Evolutionary conservation across 2,329 filamentous ascomycete species (phyloP).

Genomic region (Ascocoryne sarcoides): DNA sequence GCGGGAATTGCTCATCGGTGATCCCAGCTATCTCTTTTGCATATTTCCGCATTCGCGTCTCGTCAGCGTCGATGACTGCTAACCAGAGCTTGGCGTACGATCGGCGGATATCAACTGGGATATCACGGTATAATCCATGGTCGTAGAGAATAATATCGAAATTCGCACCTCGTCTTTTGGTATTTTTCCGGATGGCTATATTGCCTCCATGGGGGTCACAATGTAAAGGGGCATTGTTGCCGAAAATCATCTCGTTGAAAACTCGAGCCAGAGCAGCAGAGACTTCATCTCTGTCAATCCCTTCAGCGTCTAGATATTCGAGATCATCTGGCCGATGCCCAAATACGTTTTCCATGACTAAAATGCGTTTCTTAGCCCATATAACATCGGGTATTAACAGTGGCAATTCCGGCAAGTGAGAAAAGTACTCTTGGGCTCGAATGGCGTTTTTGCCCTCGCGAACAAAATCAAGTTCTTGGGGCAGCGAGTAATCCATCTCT

Average conservation of each 20-base stretch:
- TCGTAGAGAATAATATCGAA: conserved; percentile 97
- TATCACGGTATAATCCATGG: conserved; percentile 92
- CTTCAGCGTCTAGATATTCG: conserved; percentile 71
- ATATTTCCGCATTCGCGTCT: conserved; percentile 78
- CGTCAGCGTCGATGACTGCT: conserved; percentile 84
- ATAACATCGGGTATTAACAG: conserved; percentile 83
- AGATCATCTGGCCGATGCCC: conserved; percentile 85
- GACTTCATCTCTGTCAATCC: conserved; percentile 91
- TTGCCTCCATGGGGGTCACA: conserved; percentile 97
- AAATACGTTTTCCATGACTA: conserved; percentile 91
- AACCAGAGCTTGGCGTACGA: conserved; percentile 97
- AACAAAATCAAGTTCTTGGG: conserved; percentile 83
- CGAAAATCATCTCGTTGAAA: conserved; percentile 99
- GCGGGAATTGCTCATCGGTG: conserved; percentile 79
- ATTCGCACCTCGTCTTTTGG: conserved; percentile 54
- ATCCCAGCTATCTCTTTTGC: conserved; percentile 84
- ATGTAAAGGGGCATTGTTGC: conserved; percentile 77
- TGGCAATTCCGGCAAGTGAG: conserved; percentile 62
- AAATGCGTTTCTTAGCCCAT: conserved; percentile 79
- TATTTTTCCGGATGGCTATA: conserved; percentile 79
- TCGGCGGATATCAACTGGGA: conserved; percentile 66
- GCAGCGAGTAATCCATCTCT: conserved; percentile 86
- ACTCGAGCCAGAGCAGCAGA: conserved; percentile 82
- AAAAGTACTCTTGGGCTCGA: conserved; percentile 73
- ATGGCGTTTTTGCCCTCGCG: conserved; percentile 79